Conservation (phyloP, 495 filamentous ascomycete genomes). For the Neurospora sp. region DNA sequence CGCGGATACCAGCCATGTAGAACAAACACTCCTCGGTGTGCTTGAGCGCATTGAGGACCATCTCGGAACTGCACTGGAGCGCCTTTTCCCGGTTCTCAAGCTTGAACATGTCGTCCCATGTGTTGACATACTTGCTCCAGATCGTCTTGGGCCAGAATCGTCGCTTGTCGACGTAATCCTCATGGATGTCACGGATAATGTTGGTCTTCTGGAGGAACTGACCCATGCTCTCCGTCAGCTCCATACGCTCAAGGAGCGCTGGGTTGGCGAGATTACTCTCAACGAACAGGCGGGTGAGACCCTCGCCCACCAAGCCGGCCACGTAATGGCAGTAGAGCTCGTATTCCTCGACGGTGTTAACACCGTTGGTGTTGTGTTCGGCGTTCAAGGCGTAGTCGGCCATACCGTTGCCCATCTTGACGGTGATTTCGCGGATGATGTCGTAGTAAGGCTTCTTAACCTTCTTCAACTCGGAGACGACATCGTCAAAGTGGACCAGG, state of each 20-base stretch:
- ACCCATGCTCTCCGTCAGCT: slow-evolving; percentile 90
- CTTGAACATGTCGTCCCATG: slow-evolving; percentile 83
- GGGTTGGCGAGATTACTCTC: slow-evolving; percentile 81
- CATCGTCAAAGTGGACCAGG: slow-evolving; percentile 80
- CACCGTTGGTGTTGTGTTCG: slow-evolving; percentile 64
- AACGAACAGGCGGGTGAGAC: slow-evolving; percentile 83
- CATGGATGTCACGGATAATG: slow-evolving; percentile 90
- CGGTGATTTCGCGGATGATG: slow-evolving; percentile 89
- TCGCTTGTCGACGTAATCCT: slow-evolving; percentile 78
- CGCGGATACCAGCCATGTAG: slow-evolving; percentile 91
- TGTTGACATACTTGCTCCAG: slow-evolving; percentile 86
- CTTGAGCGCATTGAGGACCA: slow-evolving; percentile 80
- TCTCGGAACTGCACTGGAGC: slow-evolving; percentile 82
- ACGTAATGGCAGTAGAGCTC: slow-evolving; percentile 97
- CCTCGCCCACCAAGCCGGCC: slow-evolving; percentile 92
- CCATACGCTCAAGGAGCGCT: slow-evolving; percentile 62
- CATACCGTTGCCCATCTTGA: slow-evolving; percentile 98
- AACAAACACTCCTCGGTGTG: slow-evolving; percentile 91
- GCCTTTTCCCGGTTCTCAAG: slow-evolving; percentile 71
- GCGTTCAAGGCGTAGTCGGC: slow-evolving; percentile 84
- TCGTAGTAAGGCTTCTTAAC: slow-evolving; percentile 73
- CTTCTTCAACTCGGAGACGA: slow-evolving; percentile 81
- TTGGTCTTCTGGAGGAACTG: slow-evolving; percentile 97
- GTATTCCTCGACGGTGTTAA: slow-evolving; percentile 79
- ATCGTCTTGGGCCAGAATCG: slow-evolving; percentile 92